Conservation (phyloP, 768 basidiomycete genomes). For the Dioszegia aurantiaca region DNA sequence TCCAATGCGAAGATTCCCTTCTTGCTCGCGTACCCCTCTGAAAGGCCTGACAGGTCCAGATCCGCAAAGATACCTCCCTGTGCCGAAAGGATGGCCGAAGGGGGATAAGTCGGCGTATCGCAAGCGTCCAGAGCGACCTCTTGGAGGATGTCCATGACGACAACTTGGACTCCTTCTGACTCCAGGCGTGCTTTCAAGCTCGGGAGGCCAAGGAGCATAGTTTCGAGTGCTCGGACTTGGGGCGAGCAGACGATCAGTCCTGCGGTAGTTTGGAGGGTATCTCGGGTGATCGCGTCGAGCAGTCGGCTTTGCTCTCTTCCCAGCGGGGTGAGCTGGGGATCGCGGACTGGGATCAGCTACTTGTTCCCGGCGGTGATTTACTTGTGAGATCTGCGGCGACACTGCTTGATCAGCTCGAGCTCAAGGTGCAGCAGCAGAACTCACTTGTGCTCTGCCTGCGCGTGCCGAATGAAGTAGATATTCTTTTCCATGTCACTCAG, state of each 20-base stretch:
- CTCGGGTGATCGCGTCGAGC: slow-evolving; percentile 38
- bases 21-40: slow-evolving; percentile 45
- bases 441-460: slow-evolving; percentile 48
- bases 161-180: slow-evolving; percentile 31
- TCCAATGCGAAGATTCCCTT: slow-evolving; percentile 38
- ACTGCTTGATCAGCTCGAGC: slow-evolving; percentile 16
- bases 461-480: slow-evolving; percentile 45
- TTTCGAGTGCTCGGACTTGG: slow-evolving; percentile 49
- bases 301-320: slow-evolving; percentile 39
- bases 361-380: slow-evolving; percentile 9
- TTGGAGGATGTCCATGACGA: slow-evolving; percentile 48
- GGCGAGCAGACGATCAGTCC: slow-evolving; percentile 46
- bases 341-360: slow-evolving; percentile 29
- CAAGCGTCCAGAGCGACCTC: slow-evolving; percentile 39
- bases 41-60: slow-evolving; percentile 42
- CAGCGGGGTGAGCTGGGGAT: slow-evolving; percentile 48
- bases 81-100: slow-evolving; percentile 20
- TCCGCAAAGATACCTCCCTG: slow-evolving; percentile 40
- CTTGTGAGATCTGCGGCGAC: slow-evolving; percentile 44
- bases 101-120: slow-evolving; percentile 33
- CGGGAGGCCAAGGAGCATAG: slow-evolving; percentile 37
- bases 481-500: slow-evolving; percentile 18
- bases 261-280: slow-evolving; percentile 38
- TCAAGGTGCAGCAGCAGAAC: slow-evolving; percentile 7
- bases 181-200: slow-evolving; percentile 32